phyloP scores from a whole-genome alignment of 1,284 basidiomycete genomes.

The Papiliotrema nemorosa region DNA sequence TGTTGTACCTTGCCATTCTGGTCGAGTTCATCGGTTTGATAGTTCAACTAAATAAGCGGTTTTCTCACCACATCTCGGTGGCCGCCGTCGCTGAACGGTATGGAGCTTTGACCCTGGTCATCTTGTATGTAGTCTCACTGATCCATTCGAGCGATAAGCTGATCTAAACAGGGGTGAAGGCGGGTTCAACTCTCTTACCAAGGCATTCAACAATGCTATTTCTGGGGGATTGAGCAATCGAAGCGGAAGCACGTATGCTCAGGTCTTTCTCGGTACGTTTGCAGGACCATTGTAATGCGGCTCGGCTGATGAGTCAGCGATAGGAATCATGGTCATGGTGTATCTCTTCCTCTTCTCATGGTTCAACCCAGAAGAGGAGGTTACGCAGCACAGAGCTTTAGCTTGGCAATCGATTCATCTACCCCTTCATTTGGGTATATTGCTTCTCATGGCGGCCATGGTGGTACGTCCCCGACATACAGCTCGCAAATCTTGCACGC shows the following conservation, averaged over 20 bases:
- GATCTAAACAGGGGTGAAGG: slow-evolving; percentile 22
- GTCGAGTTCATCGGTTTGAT: slow-evolving; percentile 16
- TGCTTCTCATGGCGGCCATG: slow-evolving; percentile 24
- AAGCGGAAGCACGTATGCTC: slow-evolving; percentile 19
- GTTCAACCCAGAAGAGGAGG: slow-evolving; percentile 16
- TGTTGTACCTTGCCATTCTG: slow-evolving; percentile 25
- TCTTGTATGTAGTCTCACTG: slow-evolving; percentile 18
- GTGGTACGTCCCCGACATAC: slow-evolving; percentile 8
- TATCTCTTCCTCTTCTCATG: slow-evolving; percentile 29
- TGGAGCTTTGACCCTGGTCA: slow-evolving; percentile 31
- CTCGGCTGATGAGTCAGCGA: slow-evolving; percentile 7
- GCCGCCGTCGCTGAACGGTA: slow-evolving; percentile 16
- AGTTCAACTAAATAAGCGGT: background rate
- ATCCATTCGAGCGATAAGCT: background rate
- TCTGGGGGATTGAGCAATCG: slow-evolving; percentile 17
- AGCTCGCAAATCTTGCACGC: background rate
- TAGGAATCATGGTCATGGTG: slow-evolving; percentile 27
- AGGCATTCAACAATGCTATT: slow-evolving; percentile 24
- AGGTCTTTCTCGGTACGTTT: slow-evolving; percentile 20
- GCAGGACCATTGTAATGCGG: background rate
- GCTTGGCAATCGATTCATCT: slow-evolving; percentile 29
- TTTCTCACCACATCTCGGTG: background rate
- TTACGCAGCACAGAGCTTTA: slow-evolving; percentile 9
- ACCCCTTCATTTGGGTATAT: slow-evolving; percentile 23
- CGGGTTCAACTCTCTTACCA: slow-evolving; percentile 22